Base-by-base conservation (phyloP, 1,284 basidiomycete species). In the Moesziomyces sp. region DNA sequence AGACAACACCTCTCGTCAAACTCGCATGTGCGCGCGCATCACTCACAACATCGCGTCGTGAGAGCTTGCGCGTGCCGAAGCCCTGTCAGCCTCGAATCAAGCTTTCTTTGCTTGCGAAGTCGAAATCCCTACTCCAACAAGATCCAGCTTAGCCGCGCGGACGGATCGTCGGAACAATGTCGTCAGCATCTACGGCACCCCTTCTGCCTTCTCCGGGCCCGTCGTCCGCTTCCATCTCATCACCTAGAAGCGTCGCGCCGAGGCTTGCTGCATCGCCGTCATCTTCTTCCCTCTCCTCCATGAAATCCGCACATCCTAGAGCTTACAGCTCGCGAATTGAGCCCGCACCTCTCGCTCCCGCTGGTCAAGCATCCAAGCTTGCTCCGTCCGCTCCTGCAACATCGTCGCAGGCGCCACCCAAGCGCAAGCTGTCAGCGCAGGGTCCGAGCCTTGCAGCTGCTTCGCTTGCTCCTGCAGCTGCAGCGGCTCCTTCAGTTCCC, bases 171-270 rank as follows among this genome's bases (percentile, higher is more conserved):
- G 5, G n/a, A 23, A 33, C 19, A 40, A 69, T 63, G 60, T 69
- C 60, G 7, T 69, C 66, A 24, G 52, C 66, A 58, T 56, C 59
- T 16, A 69, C 58, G 52, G 60, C 56, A 30, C 52, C 56, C 18
- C 55, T 69, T 3, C 45, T 69, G 9, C 60, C 66, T 13, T 55
- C 54, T 18, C 33, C 58, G 8, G 53, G 50, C 5, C 60, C 67
- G 7, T 63, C 67, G 0, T 28, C 52, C 3, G 40, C 67, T 0
- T 64, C 67, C 1, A 21, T 60, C n/a, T 46, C 61, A 21, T 35
- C 40, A 19, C 67, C 57, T n/a, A 38, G 62, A 28, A 60, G 52
- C 16, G n/a, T 70, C 5, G 57, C 61, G 8, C 58, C 55, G 23
- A 50, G 50, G 26, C 49, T 61, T 3, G 10, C 57, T 33, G 38